These are phyloP conservation scores for Phaeosphaeriaceae sp. DNA, from an alignment of 2,329 filamentous ascomycete species.

Conservation along the genomic window DNA sequence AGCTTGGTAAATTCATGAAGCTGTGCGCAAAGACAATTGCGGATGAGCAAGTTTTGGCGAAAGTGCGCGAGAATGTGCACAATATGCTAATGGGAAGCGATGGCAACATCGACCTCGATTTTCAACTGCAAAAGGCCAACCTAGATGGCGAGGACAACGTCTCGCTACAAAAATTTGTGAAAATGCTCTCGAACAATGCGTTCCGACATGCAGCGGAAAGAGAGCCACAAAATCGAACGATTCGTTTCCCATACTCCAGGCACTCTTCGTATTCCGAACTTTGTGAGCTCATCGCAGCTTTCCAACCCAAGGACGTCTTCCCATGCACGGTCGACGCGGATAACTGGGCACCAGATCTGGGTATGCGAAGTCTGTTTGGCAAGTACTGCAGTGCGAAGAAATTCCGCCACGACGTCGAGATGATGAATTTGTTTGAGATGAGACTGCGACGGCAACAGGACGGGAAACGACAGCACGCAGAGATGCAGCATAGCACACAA, in stretches of 20 bases:
- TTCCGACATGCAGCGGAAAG: constrained; percentile 4
- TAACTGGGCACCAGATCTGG: constrained; percentile 69
- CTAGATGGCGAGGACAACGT: constrained; percentile 34
- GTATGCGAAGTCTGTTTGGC: constrained; percentile 76
- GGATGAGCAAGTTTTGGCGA: constrained; percentile 42
- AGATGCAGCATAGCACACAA: constrained; percentile 24
- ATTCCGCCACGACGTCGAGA: constrained; percentile 72
- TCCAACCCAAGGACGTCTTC: constrained; percentile 79
- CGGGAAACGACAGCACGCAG: constrained; percentile 14
- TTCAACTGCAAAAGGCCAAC: constrained; percentile 33
- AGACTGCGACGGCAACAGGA: constrained; percentile 15
- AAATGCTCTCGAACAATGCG: constrained; percentile 29
- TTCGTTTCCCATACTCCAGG: constrained; percentile 82
- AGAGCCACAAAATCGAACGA: constrained; percentile 25
- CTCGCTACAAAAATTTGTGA: constrained; percentile 42
- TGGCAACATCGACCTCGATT: constrained; percentile 33
- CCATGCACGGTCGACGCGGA: constrained; percentile 75
- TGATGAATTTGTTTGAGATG: constrained; percentile 54
- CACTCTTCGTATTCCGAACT: constrained; percentile 88
- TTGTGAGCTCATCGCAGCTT: constrained; percentile 71
- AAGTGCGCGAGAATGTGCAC: constrained; percentile 48
- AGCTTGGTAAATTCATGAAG: constrained; percentile 62
- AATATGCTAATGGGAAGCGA: constrained; percentile 21
- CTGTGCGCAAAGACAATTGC: constrained; percentile 56
- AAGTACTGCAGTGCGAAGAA: constrained; percentile 66